Base-by-base conservation (phyloP, 371 early-diverging fungal genomes). In the Basidiobolus meristosporus region DNA sequence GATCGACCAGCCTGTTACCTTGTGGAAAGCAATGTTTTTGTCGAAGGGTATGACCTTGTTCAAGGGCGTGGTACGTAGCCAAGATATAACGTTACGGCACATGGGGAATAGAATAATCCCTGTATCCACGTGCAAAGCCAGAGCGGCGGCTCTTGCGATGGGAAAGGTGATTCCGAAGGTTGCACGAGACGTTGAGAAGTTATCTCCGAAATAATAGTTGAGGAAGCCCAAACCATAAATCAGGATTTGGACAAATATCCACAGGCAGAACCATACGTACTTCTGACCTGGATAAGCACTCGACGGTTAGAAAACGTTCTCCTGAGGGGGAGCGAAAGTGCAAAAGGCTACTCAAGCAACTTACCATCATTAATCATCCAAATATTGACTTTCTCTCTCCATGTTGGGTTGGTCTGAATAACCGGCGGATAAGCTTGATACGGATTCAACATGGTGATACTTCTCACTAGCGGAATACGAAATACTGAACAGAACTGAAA, bases 1-100 rank as follows among this genome's bases (percentile, higher is more conserved):
- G 16, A 87, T 72, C 18, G 68, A 62, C 62, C 69, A 81, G 20
- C 79, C 86, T 40, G 82, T 68, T 37, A 62, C 56, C 54, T 80
- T 83, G 57, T 88, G 88, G 51, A 87, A 84, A 36, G 68, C 62
- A 43, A 82, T 63, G 50, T 75, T 78, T 51, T 80, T 69, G 64
- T 88, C 88, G 44, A 77, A 83, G 10, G 82, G 82, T 9, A 88
- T 64, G 22, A 84, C 56, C 9, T 66, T 53, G 52, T 68, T 73
- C 23, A 88, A 60, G 37, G 73, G 67, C n/a, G 84, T 81, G 1
- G 68, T 59, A n/a, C 85, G 65, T 9, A 82, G 51, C 44, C 61
- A 56, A 17, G 85, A 80, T 33, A 86, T 71, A 20, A 79, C 47
- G 36, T 73, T 86, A 9, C 84, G 65, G 56, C 87, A 84, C 37